phyloP scores from a whole-genome alignment of 441 rosid species.

The Gossypium schwendimanii region DNA sequence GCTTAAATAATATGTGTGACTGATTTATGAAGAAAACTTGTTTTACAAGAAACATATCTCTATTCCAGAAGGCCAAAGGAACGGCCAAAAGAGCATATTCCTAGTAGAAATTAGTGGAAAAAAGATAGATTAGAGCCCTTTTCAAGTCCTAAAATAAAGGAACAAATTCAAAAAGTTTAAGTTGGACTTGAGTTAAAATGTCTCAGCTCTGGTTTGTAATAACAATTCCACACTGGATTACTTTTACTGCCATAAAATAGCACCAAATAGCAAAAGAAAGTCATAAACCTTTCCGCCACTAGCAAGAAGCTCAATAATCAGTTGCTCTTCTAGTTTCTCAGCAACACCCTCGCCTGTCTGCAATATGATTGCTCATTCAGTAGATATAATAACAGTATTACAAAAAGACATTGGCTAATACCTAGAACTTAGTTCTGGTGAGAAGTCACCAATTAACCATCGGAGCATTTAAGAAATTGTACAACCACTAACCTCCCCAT shows the following conservation, averaged over 20 bases:
- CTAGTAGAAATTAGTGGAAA: background rate
- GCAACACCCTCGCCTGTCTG: constrained; percentile 52
- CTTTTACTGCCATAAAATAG: constrained; percentile 11
- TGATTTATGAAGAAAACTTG: background rate
- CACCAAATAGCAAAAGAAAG: constrained; percentile 14
- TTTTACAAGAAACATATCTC: background rate
- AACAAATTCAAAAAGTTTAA: background rate
- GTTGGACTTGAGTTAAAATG: constrained; percentile 1
- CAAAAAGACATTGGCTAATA: background rate
- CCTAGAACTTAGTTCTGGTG: background rate
- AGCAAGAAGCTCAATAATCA: constrained; percentile 78
- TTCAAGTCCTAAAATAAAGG: background rate
- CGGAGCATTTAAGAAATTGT: constrained; percentile 1
- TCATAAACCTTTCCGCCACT: constrained; percentile 89
- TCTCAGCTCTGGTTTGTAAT: background rate
- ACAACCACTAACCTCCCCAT: constrained; percentile 69
- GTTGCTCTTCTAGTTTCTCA: constrained; percentile 52
- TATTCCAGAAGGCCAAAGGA: background rate
- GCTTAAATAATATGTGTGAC: background rate
- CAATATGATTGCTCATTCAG: constrained; percentile 14
- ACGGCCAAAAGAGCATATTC: background rate
- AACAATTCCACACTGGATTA: constrained; percentile 12
- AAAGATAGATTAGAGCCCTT: background rate
- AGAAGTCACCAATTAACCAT: constrained; percentile 2
- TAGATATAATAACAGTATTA: background rate